A percentile compares a stretch with the other conserved stretches of the same genome.
phyloP scores from a whole-genome alignment of 2,329 filamentous ascomycete species.

The Magnaporthiopsis rhizophila region DNA sequence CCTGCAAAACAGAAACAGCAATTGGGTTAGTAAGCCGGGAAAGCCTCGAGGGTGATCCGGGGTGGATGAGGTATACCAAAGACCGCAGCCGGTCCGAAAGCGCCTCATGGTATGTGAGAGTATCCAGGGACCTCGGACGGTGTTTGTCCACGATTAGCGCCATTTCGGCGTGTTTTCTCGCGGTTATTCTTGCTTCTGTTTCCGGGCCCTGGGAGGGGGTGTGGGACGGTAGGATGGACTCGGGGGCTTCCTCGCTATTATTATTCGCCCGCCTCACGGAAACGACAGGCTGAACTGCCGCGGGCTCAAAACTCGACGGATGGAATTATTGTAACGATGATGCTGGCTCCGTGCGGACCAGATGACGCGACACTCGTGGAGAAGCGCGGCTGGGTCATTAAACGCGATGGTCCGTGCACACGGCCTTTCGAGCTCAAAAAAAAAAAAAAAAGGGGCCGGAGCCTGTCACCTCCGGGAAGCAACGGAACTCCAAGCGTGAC shows the following conservation, averaged over 20 bases:
- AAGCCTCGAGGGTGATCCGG: conserved; percentile 4
- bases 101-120: conserved; percentile 79
- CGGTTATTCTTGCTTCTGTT: not conserved
- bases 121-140: conserved; percentile 64
- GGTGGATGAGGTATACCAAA: conserved; percentile 50
- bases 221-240: not conserved
- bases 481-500: too few relatives aligned
- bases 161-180: conserved; percentile 32
- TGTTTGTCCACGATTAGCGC: conserved; percentile 66
- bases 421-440: too few relatives aligned
- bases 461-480: too few relatives aligned
- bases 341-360: not conserved
- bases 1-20: conserved; percentile 40
- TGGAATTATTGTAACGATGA: not conserved
- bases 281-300: not conserved
- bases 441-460: too few relatives aligned
- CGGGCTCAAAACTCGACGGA: not conserved
- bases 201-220: too few relatives aligned
- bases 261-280: not conserved
- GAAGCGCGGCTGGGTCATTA: conserved; percentile 10
- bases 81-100: conserved; percentile 81
- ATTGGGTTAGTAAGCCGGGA: not conserved
- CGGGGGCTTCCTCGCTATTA: not conserved
- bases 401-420: conserved; percentile 13
- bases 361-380: not conserved